Percentiles rank a stretch among this genome's conserved stretches.
These are phyloP conservation scores for Leccinum solheimii DNA, from an alignment of 1,284 basidiomycete genomes.

Conservation along the genomic window DNA sequence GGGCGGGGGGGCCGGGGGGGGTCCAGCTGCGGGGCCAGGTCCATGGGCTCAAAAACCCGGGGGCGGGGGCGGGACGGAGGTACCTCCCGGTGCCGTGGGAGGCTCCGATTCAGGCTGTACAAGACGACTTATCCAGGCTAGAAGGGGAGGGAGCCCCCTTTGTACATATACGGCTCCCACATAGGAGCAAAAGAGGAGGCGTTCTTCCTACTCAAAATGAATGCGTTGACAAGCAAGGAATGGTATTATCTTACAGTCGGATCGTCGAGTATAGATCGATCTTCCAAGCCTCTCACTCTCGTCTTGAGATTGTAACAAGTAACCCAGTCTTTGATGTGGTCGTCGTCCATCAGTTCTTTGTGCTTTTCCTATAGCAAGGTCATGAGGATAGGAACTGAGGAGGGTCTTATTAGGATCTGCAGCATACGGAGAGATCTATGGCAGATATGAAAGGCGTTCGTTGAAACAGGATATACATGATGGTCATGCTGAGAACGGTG, in stretches of 20 bases:
- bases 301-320: slow-evolving; percentile 42
- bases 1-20: no score
- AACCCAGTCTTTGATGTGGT: slow-evolving; percentile 43
- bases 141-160: slow-evolving; percentile 41
- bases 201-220: slow-evolving; percentile 43
- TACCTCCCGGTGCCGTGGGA: slow-evolving; percentile 34
- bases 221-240: not conserved
- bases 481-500: slow-evolving; percentile 43
- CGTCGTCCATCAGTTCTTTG: slow-evolving; percentile 29
- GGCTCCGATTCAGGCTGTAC: slow-evolving; percentile 44
- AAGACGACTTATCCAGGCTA: slow-evolving; percentile 50
- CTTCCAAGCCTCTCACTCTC: slow-evolving; percentile 41
- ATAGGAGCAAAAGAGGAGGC: slow-evolving; percentile 49
- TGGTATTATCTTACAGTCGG: slow-evolving; percentile 33
- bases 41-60: slow-evolving; percentile 21
- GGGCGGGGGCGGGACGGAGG: slow-evolving; percentile 22
- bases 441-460: slow-evolving; percentile 42
- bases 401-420: not conserved
- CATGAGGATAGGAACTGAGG: not conserved
- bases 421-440: slow-evolving; percentile 42
- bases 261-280: slow-evolving; percentile 33
- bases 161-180: slow-evolving; percentile 52
- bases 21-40: not conserved
- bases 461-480: slow-evolving; percentile 45
- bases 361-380: slow-evolving; percentile 31